Evolutionary conservation across 441 rosid species (phyloP).

Genomic region (Eutrema salsugineum): DNA sequence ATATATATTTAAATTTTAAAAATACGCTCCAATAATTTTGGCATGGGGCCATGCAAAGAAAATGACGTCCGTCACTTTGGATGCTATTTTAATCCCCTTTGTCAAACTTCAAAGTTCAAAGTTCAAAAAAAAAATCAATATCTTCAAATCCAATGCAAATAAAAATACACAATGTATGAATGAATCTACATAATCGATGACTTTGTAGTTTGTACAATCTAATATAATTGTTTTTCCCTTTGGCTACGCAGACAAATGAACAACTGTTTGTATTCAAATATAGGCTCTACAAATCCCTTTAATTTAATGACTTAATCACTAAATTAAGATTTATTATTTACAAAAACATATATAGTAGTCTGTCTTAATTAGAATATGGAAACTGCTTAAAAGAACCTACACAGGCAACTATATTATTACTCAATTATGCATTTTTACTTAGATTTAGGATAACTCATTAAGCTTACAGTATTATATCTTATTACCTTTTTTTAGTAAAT

Average conservation of each 20-base stretch:
- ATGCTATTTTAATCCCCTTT: background rate
- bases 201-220: background rate
- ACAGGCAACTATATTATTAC: background rate
- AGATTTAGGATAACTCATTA: background rate
- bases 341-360: no score
- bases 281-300: background rate
- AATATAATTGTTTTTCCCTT: background rate
- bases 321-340: background rate
- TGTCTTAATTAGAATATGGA: no score
- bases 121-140: background rate
- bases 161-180: background rate
- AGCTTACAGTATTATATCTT: background rate
- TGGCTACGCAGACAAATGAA: background rate
- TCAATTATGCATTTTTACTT: background rate
- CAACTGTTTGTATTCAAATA: background rate
- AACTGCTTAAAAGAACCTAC: no score
- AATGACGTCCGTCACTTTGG: background rate
- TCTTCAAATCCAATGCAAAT: background rate
- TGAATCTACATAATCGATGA: background rate
- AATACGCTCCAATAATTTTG: constrained; percentile 6
- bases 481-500: background rate
- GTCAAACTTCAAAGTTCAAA: constrained; percentile 20
- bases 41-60: constrained; percentile 32
- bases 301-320: background rate
- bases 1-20: background rate